These are phyloP conservation scores for Tephrocybe sp. DNA, from an alignment of 768 basidiomycete species.

Conservation along the genomic window DNA sequence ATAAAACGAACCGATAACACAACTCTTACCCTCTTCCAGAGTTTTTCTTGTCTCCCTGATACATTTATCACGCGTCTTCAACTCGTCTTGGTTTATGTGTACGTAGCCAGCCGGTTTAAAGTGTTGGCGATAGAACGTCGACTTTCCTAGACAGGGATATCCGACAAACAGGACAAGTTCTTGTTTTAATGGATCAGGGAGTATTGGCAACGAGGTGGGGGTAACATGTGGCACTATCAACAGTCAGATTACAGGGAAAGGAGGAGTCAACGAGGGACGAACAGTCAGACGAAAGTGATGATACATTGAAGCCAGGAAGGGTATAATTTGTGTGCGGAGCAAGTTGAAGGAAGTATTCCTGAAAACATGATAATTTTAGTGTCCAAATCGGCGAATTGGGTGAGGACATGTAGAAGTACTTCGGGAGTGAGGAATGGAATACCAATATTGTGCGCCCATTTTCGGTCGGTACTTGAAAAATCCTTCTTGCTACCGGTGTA, in stretches of 20 bases:
- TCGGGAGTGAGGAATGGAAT: constrained; percentile 84
- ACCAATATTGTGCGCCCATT: constrained; percentile 78
- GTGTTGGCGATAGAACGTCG: constrained; percentile 69
- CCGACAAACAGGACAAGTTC: constrained; percentile 53
- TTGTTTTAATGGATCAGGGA: constrained; percentile 34
- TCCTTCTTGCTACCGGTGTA: constrained; percentile 47
- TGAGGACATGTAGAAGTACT: constrained; percentile 33
- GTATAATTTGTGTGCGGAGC: constrained; percentile 37
- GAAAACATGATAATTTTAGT: background rate
- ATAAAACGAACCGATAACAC: constrained; percentile 69
- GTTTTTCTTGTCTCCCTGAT: constrained; percentile 58
- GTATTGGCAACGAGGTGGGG: constrained; percentile 47
- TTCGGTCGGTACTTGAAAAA: constrained; percentile 79
- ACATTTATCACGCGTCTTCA: constrained; percentile 76
- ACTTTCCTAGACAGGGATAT: constrained; percentile 70
- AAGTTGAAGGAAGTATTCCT: constrained; percentile 80
- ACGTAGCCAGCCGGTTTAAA: constrained; percentile 69
- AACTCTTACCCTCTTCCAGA: constrained; percentile 54
- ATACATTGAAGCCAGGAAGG: constrained; percentile 71
- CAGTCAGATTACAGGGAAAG: constrained; percentile 6
- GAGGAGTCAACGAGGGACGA: constrained; percentile 6
- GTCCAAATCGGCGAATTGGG: background rate
- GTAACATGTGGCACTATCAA: constrained; percentile 45
- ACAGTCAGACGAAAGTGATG: constrained; percentile 35
- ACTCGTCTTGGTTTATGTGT: constrained; percentile 85